Conservation (phyloP, 306 rosid genomes). For the Abrus precatorius region DNA sequence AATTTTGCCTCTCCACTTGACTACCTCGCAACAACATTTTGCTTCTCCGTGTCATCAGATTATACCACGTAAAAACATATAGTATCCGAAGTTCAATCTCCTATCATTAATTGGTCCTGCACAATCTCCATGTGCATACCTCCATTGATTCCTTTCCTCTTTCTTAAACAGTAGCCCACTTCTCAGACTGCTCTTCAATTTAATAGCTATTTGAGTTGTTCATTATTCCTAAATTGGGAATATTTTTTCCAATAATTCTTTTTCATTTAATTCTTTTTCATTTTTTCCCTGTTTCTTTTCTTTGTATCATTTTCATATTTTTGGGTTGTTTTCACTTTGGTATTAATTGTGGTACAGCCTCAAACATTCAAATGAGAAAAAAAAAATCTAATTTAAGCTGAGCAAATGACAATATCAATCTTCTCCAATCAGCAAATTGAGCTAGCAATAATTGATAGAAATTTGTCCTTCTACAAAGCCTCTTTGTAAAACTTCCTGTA, state of each 20-base stretch:
- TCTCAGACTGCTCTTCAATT: too few relatives aligned
- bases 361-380: not conserved
- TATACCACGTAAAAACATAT: too few relatives aligned
- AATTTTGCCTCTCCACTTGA: too few relatives aligned
- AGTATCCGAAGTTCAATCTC: too few relatives aligned
- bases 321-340: not conserved
- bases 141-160: too few relatives aligned
- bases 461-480: not conserved
- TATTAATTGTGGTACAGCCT: not conserved
- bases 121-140: too few relatives aligned
- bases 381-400: not conserved
- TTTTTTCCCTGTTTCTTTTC: not conserved
- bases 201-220: not conserved
- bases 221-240: constrained; percentile 9
- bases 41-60: too few relatives aligned
- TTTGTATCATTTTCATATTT: not conserved
- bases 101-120: too few relatives aligned
- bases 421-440: not conserved
- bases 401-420: not conserved
- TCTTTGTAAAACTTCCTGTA: not conserved
- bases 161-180: too few relatives aligned
- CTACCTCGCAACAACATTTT: too few relatives aligned
- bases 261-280: constrained; percentile 11
- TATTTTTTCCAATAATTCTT: not conserved
- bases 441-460: not conserved